Evolutionary conservation across 345 rosid genomes (phyloP).

Genomic region (Psidium guajava): DNA sequence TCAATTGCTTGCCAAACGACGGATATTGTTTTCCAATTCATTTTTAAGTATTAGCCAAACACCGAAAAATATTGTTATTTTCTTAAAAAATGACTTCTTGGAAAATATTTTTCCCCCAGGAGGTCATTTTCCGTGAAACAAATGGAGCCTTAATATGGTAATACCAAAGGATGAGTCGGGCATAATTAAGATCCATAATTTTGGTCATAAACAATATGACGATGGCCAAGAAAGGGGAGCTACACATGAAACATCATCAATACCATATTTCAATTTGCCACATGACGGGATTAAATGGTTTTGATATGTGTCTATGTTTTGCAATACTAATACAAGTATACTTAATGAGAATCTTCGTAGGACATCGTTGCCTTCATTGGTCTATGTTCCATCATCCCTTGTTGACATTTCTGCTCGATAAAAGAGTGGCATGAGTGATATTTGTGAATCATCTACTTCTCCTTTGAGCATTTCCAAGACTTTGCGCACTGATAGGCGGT

Average conservation of each 20-base stretch:
- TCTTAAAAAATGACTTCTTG: too few species aligned
- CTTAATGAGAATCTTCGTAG: not conserved
- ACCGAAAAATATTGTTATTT: too few species aligned
- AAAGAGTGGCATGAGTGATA: not conserved
- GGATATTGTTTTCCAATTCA: too few species aligned
- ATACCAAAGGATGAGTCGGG: not conserved
- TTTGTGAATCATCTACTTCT: not conserved
- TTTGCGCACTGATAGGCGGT: not conserved
- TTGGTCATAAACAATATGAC: not conserved
- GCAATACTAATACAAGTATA: not conserved
- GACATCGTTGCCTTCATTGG: not conserved
- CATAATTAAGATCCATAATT: not conserved
- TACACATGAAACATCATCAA: not conserved
- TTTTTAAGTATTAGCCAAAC: too few species aligned
- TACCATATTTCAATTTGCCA: rapidly evolving
- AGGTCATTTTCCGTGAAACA: too few species aligned
- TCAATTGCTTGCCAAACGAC: too few species aligned
- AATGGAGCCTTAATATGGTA: too few species aligned
- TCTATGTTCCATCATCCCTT: not conserved
- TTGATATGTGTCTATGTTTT: not conserved
- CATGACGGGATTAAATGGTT: not conserved
- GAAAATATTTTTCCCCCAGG: too few species aligned
- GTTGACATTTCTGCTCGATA: not conserved
- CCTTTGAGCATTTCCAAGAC: not conserved
- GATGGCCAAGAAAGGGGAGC: not conserved